Percentiles rank a stretch among this genome's conserved stretches.
Evolutionary conservation across 306 rosid genomes (phyloP).

Genomic region (Castanopsis chinensis): DNA sequence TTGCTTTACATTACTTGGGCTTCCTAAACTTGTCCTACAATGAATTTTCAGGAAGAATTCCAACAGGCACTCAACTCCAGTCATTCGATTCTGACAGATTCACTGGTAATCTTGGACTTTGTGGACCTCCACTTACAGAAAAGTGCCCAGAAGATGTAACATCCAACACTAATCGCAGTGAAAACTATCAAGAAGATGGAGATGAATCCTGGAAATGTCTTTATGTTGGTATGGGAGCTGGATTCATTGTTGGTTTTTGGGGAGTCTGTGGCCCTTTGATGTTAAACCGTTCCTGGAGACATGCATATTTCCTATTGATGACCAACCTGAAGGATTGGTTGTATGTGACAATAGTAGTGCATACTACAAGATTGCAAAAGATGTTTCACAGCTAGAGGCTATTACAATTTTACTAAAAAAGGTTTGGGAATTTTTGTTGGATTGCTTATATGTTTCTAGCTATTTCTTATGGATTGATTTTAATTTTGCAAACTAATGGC

Average conservation of each 20-base stretch:
- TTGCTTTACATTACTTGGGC: not conserved
- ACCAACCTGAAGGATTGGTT: not conserved
- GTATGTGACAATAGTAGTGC: not conserved
- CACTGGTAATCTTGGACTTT: slow-evolving; percentile 22
- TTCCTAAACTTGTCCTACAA: slow-evolving; percentile 22
- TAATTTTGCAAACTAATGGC: no score
- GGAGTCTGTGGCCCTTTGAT: slow-evolving; percentile 13
- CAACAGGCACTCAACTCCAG: slow-evolving; percentile 17
- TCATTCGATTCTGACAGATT: not conserved
- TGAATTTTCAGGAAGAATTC: slow-evolving; percentile 22
- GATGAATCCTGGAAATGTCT: not conserved
- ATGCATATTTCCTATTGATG: slow-evolving; percentile 8
- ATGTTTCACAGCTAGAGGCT: not conserved
- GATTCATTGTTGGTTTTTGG: slow-evolving; percentile 34
- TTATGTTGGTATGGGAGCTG: slow-evolving; percentile 18
- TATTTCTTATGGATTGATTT: no score
- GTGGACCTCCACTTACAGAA: slow-evolving; percentile 22
- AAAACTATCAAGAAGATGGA: not conserved
- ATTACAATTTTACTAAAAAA: no score
- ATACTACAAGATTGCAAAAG: not conserved
- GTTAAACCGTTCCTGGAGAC: slow-evolving; percentile 23
- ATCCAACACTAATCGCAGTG: not conserved
- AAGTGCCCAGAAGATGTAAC: slow-evolving; percentile 12
- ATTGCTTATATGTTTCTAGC: no score
- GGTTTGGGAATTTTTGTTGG: no score